Evolutionary conservation across 2,329 filamentous ascomycete genomes (phyloP), one percentile per base, ranked within the genome.

Genomic region (Penicillium griseofulvum): DNA sequence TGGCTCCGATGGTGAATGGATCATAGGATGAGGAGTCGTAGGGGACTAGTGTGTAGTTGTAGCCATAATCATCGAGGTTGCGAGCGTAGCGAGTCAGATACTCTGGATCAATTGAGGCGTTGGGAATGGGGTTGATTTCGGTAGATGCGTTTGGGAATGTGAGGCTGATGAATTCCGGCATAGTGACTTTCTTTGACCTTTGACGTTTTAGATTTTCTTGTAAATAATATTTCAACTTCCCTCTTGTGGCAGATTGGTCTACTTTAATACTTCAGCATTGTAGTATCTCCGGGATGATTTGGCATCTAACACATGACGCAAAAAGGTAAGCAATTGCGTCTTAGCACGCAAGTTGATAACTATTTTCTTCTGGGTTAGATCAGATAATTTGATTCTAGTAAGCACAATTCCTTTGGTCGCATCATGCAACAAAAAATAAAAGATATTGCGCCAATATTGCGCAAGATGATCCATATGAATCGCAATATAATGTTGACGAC

Each of bases 41-140:
- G 0, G 83, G 83, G 16, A 85, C 76, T 2, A 86, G 76, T 0
- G 83, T 86, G 67, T 86, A 86, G 69, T 85, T 83, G 74, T 80
- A 86, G 43, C 70, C 80, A 66, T 85, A 81, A 63, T 86, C 83
- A 58, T 63, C 57, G n/a, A 63, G 43, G 29, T 59, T 49, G 11
- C 61, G 59, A 33, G 61, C 59, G 24, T 63, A 63, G 4, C 61
- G 55, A 24, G 52, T 41, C n/a, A 63, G 52, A 33, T 56, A 63
- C 8, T 58, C 55, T 4, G 61, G 77, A 59, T 86, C 82, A 12
- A 85, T 76, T 0, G 67, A 55, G n/a, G 81, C 77, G 22, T 75
- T 75, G 0, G 80, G 79, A 52, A 83, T 78, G 2, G 80, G 83
- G 17, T 77, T 64, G 5, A 86, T 65, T 71, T 86, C 83, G 5